Base-by-base conservation (phyloP, 23 red algal genomes). In the Gracilaria vermiculophylla region DNA sequence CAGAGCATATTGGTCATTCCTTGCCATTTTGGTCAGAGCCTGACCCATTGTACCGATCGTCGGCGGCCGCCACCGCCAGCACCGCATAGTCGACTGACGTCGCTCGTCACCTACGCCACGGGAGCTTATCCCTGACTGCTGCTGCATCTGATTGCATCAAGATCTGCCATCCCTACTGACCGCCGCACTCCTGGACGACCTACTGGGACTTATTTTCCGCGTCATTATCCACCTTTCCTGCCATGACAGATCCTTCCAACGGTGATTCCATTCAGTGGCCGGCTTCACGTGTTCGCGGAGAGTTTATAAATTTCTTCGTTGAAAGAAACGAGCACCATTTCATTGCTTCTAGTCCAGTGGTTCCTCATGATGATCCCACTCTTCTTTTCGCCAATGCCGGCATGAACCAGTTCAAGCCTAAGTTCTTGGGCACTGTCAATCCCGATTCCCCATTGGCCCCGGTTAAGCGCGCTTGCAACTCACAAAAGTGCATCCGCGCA, bases 321-420 rank as follows among this genome's bases (percentile, higher is more conserved):
- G 16, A 42, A 1, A 58, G 52, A n/a, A 81, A 87, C 28, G 67
- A 45, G 43, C 96, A 98, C 80, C 77, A 77, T 0, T 92, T 98
- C 35, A 76, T 92, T 58, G 50, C 78, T 45, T 98, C 95, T 8
- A 83, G 81, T 29, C 87, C 96, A 74, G 94, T 94, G 0, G 92
- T 99, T 21, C 97, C 97, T 1, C 87, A 94, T 80, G 97, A 99
- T 41, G 97, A 99, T 72, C 92, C 92, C 21, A 99, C 97, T 21
- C 85, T 99, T 35, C 69, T 99, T 15, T 99, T 99, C 61, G 88
- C 94, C 9, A 99, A 99, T 78, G 97, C 97, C 35, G 97, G 97
- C 24, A 99, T 99, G 97, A 99, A 99, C 64, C 97, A 99, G 86
- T 99, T 95, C 69, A 99, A 99, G 92, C 92, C 97, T 2, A 80